phyloP scores from a whole-genome alignment of 345 rosid genomes.

The Carallia brachiata region DNA sequence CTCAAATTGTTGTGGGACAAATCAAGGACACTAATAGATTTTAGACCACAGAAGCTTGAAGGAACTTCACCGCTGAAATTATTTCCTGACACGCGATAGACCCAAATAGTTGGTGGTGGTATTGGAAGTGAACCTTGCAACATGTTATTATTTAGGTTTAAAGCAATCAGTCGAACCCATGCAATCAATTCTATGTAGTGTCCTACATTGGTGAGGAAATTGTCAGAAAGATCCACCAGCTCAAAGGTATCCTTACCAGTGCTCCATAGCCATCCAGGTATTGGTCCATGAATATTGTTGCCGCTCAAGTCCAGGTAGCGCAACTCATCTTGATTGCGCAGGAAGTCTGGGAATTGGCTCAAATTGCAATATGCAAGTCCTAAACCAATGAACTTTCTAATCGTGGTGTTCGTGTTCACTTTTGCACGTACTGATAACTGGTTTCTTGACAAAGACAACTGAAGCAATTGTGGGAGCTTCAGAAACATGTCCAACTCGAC shows the following conservation, averaged over 20 bases:
- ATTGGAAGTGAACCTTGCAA: conserved; percentile 10
- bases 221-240: conserved; percentile 2
- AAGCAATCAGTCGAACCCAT: too few species aligned
- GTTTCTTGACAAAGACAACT: too few species aligned
- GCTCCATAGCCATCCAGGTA: conserved; percentile 24
- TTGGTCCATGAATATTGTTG: conserved; percentile 20
- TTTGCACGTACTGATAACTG: too few species aligned
- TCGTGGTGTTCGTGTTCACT: too few species aligned
- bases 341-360: conserved; percentile 21
- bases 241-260: neutral
- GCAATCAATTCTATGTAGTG: neutral
- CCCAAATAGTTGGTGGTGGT: neutral
- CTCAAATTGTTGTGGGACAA: conserved; percentile 30
- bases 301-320: conserved; percentile 7
- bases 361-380: conserved; percentile 18
- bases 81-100: neutral
- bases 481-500: too few species aligned
- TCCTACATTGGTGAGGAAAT: conserved; percentile 10
- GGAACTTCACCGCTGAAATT: conserved; percentile 15
- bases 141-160: conserved; percentile 6
- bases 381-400: neutral
- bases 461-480: too few species aligned
- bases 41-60: neutral
- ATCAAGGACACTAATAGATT: conserved; percentile 5
- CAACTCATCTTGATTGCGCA: conserved; percentile 8